Conservation (phyloP, 2,329 filamentous ascomycete genomes). For the Aspergillus tamarii region DNA sequence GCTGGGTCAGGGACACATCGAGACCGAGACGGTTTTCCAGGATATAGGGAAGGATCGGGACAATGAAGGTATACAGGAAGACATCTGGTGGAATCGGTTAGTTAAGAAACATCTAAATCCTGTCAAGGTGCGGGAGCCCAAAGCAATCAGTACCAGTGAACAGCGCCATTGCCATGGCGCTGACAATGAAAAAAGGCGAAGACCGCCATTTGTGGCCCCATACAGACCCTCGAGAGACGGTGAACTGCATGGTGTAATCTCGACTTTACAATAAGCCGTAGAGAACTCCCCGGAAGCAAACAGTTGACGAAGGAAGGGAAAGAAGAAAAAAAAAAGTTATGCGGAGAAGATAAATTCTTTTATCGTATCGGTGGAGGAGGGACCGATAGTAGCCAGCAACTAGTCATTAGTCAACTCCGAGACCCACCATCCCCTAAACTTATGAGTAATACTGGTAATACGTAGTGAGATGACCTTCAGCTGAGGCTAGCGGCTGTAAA, state of each 20-base stretch:
- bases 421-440: neutral
- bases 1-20: constrained; percentile 27
- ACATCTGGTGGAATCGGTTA: constrained; percentile 22
- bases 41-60: constrained; percentile 35
- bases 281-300: neutral
- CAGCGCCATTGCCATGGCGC: constrained; percentile 28
- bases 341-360: constrained; percentile 5
- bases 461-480: neutral
- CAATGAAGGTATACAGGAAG: constrained; percentile 35
- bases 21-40: constrained; percentile 31
- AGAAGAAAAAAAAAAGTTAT: neutral
- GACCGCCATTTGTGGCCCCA: constrained; percentile 30
- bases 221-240: constrained; percentile 5
- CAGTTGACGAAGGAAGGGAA: neutral
- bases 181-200: constrained; percentile 26
- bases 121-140: neutral
- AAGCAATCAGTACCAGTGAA: constrained; percentile 22
- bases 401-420: constrained; percentile 1
- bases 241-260: constrained; percentile 13
- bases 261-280: neutral
- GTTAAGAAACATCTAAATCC: neutral
- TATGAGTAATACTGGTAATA: neutral
- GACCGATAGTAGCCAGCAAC: neutral
- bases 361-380: neutral
- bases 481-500: neutral